Evolutionary conservation across 2,329 filamentous ascomycete species (phyloP).

Genomic region (Westerdykella aurantiaca): DNA sequence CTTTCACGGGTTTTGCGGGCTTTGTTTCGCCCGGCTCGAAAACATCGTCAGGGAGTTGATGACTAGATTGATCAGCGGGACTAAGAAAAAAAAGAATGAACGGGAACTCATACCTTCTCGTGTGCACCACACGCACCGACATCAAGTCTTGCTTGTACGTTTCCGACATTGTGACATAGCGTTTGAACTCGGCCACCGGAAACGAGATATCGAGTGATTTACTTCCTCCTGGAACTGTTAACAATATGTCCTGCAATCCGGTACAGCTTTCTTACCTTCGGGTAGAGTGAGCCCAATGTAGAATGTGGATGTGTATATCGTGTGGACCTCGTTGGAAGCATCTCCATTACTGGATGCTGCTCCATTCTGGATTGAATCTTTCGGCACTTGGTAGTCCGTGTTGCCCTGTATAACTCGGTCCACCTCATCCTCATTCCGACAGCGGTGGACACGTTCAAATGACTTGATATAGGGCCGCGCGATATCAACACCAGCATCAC

Average conservation of each 20-base stretch:
- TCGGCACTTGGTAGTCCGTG: slow-evolving; percentile 52
- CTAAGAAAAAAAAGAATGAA: not conserved
- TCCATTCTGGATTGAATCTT: slow-evolving; percentile 43
- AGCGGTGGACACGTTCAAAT: slow-evolving; percentile 75
- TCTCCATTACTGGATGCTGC: slow-evolving; percentile 35
- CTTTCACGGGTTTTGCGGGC: slow-evolving; percentile 41
- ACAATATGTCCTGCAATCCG: not conserved
- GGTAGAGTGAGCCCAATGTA: slow-evolving; percentile 84
- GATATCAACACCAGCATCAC: slow-evolving; percentile 66
- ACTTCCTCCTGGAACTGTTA: slow-evolving; percentile 46
- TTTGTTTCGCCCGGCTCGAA: slow-evolving; percentile 69
- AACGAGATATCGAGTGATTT: slow-evolving; percentile 72
- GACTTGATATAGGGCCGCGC: slow-evolving; percentile 92
- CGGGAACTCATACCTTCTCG: slow-evolving; percentile 64
- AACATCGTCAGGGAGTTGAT: slow-evolving; percentile 82
- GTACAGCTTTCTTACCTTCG: slow-evolving; percentile 53
- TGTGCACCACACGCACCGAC: slow-evolving; percentile 73
- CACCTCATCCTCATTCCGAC: slow-evolving; percentile 55
- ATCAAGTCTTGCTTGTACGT: slow-evolving; percentile 71
- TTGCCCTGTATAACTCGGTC: slow-evolving; percentile 58
- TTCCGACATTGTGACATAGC: slow-evolving; percentile 69
- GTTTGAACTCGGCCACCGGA: slow-evolving; percentile 81
- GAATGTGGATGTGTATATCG: slow-evolving; percentile 82
- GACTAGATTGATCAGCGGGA: slow-evolving; percentile 49
- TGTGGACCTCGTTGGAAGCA: slow-evolving; percentile 40